Conservation (phyloP, 305 asterid species). For the Solanum hybrid region DNA sequence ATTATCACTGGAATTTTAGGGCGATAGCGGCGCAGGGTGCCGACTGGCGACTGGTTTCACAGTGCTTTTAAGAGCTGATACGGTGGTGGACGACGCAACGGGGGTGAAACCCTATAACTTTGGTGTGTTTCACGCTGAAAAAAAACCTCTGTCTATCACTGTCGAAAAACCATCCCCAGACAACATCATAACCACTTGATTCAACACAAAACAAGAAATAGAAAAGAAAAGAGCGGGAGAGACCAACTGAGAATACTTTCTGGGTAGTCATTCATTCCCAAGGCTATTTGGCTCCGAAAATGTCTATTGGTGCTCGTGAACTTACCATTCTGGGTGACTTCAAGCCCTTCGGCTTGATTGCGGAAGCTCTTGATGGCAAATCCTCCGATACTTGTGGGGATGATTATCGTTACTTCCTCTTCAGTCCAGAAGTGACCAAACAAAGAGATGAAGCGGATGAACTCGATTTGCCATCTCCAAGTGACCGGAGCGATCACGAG, state of each 20-base stretch:
- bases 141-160: not conserved
- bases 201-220: not conserved
- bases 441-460: slow-evolving; percentile 40
- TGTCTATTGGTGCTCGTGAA: slow-evolving; percentile 56
- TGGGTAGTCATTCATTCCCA: not conserved
- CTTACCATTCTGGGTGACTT: slow-evolving; percentile 51
- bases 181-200: not conserved
- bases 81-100: not conserved
- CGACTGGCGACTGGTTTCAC: not conserved
- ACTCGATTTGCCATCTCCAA: slow-evolving; percentile 19
- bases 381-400: slow-evolving; percentile 21
- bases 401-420: slow-evolving; percentile 48
- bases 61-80: not conserved
- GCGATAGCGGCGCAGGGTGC: not conserved
- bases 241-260: not conserved
- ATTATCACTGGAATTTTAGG: not conserved
- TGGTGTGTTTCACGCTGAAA: not conserved
- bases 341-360: slow-evolving; percentile 63
- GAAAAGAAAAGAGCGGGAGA: not conserved
- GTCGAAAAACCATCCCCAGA: not conserved
- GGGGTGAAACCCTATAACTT: not conserved
- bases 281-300: slow-evolving; percentile 11
- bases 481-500: slow-evolving; percentile 58
- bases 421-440: slow-evolving; percentile 46
- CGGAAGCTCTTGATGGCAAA: slow-evolving; percentile 53